Conservation (phyloP, 1,139 yeast genomes). For the Protomyces pachydermus region DNA sequence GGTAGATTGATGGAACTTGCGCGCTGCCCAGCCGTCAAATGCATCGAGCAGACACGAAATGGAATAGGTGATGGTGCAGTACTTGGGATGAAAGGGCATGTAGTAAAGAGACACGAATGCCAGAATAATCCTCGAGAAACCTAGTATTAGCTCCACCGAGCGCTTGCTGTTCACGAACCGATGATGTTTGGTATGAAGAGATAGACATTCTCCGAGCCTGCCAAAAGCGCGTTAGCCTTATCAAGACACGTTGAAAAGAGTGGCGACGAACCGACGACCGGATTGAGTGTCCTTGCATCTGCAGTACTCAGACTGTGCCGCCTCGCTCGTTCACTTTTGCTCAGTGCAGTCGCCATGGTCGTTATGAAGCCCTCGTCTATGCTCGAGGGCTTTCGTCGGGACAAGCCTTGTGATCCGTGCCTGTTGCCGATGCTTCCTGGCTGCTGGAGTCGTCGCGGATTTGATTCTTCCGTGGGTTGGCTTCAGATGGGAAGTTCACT, state of each 20-base stretch:
- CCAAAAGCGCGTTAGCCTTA: not conserved
- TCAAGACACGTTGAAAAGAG: not conserved
- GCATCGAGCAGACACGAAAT: conserved; percentile 92
- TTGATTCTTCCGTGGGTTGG: too few relatives aligned
- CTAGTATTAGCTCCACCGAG: not conserved
- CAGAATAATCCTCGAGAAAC: conserved; percentile 68
- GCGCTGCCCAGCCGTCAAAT: conserved; percentile 92
- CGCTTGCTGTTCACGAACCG: conserved; percentile 44
- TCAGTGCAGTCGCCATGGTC: not conserved
- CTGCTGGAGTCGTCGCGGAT: too few relatives aligned
- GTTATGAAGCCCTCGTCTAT: too few relatives aligned
- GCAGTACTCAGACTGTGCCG: not conserved
- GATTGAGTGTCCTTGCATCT: not conserved
- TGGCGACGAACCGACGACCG: not conserved
- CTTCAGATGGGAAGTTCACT: too few relatives aligned
- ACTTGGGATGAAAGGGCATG: conserved; percentile 76
- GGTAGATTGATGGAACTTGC: conserved; percentile 77
- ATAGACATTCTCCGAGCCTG: conserved; percentile 48
- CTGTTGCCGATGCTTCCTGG: too few relatives aligned
- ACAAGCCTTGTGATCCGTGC: too few relatives aligned
- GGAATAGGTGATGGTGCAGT: conserved; percentile 65
- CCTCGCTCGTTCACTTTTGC: not conserved
- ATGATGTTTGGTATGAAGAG: conserved; percentile 84
- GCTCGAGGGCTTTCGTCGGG: too few relatives aligned
- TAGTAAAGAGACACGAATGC: conserved; percentile 72